Percentiles rank a stretch among this genome's conserved stretches.
Conservation (phyloP, 1,284 basidiomycete genomes). For the Puccinia hordei region DNA sequence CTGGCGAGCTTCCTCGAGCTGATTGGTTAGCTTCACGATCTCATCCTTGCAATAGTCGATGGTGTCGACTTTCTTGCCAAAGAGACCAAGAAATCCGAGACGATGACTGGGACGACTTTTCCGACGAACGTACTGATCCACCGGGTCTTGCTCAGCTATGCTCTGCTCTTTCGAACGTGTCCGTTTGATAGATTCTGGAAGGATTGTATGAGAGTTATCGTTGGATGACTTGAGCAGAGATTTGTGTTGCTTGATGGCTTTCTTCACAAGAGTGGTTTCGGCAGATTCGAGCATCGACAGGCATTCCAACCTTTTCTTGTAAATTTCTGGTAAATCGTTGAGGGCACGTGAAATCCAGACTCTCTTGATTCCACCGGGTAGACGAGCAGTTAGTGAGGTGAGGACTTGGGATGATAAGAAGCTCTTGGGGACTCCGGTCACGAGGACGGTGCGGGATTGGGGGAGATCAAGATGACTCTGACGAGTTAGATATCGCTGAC, state of each 20-base stretch:
- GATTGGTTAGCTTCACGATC: slow-evolving; percentile 64
- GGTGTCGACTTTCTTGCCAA: slow-evolving; percentile 79
- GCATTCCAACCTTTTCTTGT: slow-evolving; percentile 74
- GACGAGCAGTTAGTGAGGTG: slow-evolving; percentile 68
- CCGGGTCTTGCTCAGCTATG: slow-evolving; percentile 51
- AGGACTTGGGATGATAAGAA: slow-evolving; percentile 65
- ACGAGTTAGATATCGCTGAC: slow-evolving; percentile 81
- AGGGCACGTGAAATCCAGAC: slow-evolving; percentile 84
- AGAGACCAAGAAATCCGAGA: slow-evolving; percentile 67
- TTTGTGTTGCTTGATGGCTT: slow-evolving; percentile 66
- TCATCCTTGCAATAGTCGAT: slow-evolving; percentile 79
- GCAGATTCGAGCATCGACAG: slow-evolving; percentile 80
- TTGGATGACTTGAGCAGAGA: slow-evolving; percentile 49
- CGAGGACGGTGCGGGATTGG: slow-evolving; percentile 82
- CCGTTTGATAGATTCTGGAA: not conserved
- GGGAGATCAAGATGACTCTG: slow-evolving; percentile 70
- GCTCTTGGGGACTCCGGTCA: slow-evolving; percentile 82
- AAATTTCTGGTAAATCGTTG: slow-evolving; percentile 78
- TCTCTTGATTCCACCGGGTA: slow-evolving; percentile 80
- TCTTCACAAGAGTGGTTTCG: slow-evolving; percentile 73
- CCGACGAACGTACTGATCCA: slow-evolving; percentile 66
- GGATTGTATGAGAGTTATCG: not conserved
- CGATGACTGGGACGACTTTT: slow-evolving; percentile 74
- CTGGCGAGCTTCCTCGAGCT: slow-evolving; percentile 64
- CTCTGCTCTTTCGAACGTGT: not conserved